A percentile compares a stretch with the other conserved stretches of the same genome.
Evolutionary conservation across 805 yeast species (phyloP).

Genomic region (Ogataea glucozyma): DNA sequence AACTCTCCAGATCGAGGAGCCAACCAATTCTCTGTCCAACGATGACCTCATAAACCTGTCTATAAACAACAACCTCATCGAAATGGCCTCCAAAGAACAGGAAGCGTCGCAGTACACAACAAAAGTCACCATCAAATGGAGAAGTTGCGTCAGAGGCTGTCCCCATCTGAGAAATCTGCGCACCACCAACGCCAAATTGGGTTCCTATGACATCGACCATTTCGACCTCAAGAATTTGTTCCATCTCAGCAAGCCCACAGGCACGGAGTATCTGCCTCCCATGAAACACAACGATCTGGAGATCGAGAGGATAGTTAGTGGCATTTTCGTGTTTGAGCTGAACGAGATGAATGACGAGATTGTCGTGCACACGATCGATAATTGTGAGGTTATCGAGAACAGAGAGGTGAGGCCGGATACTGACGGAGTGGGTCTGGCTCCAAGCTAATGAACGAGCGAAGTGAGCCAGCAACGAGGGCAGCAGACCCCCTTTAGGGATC

Average conservation of each 20-base stretch:
- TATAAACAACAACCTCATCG: slow-evolving; percentile 24
- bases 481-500: too few species aligned
- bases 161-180: slow-evolving; percentile 40
- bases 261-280: slow-evolving; percentile 1
- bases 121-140: slow-evolving; percentile 56
- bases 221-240: slow-evolving; percentile 22
- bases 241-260: slow-evolving; percentile 6
- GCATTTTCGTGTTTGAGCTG: slow-evolving; percentile 67
- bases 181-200: slow-evolving; percentile 30
- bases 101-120: slow-evolving; percentile 43
- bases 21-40: slow-evolving; percentile 26
- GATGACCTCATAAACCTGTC: slow-evolving; percentile 32
- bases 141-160: slow-evolving; percentile 56
- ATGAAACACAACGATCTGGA: slow-evolving; percentile 11
- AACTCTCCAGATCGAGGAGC: slow-evolving; percentile 37
- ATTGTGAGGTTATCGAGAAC: slow-evolving; percentile 58
- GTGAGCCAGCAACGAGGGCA: background rate
- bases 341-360: slow-evolving; percentile 55
- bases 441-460: slow-evolving; percentile 16
- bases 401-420: slow-evolving; percentile 23
- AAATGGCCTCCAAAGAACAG: slow-evolving; percentile 11
- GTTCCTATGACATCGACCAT: slow-evolving; percentile 26
- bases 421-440: slow-evolving; percentile 24
- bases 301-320: slow-evolving; percentile 44
- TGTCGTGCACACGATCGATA: slow-evolving; percentile 65